These are phyloP conservation scores for Petunia secreta DNA, from an alignment of 257 asterid genomes.

Conservation along the genomic window DNA sequence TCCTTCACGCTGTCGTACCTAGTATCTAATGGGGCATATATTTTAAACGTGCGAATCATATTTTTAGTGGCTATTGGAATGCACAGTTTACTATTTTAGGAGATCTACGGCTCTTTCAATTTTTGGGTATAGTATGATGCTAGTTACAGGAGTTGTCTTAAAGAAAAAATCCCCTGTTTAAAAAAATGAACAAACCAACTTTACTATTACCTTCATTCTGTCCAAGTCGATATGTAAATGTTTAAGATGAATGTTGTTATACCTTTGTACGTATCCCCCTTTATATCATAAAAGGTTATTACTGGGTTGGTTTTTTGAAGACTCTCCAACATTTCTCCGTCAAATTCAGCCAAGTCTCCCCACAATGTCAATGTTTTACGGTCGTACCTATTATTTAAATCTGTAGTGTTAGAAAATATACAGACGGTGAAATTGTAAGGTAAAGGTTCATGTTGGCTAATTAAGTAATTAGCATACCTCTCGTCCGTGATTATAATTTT, in stretches of 20 bases:
- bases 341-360: too few relatives aligned
- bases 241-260: not conserved
- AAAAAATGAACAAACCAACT: not conserved
- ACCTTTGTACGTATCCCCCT: not conserved
- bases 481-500: too few relatives aligned
- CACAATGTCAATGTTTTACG: too few relatives aligned
- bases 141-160: not conserved
- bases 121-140: not conserved
- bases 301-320: too few relatives aligned
- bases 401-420: too few relatives aligned
- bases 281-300: not conserved
- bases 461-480: too few relatives aligned
- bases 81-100: not conserved
- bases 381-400: too few relatives aligned
- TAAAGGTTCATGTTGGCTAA: too few relatives aligned
- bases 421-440: too few relatives aligned
- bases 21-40: not conserved
- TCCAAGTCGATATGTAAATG: not conserved
- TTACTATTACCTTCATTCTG: not conserved
- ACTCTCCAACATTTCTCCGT: too few relatives aligned
- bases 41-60: not conserved
- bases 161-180: not conserved
- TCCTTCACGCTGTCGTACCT: not conserved
- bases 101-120: not conserved
- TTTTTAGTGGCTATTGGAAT: not conserved